Base-by-base conservation (phyloP, 352 stramenopile species). In the Phytophthora sojae region DNA sequence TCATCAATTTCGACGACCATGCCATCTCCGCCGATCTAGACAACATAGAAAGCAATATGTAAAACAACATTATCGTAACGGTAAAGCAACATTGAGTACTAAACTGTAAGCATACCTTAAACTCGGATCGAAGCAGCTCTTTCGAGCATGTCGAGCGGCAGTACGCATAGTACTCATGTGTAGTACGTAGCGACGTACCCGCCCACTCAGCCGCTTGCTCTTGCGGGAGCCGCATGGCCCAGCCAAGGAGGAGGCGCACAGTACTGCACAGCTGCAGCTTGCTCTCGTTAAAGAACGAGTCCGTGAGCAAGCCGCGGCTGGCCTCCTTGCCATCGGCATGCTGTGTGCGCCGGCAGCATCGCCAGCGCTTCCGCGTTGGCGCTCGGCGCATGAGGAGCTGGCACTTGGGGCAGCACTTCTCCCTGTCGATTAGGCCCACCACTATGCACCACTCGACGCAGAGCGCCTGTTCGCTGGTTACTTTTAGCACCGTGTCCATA, bases 111-210 rank as follows among this genome's bases (percentile, higher is more conserved):
- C 25, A 29, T 29, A 29, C 25, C 25, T 29, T 29, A 29, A 29
- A 29, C 25, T 4, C 25, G 4, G 30, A 17, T 21, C 44, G 44
- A 8, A 59, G 32, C 5, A 59, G 53, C 6, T 63, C 26, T 8
- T 63, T 63, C 3, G 57, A 63, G 44, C 42, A 63, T 7, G 57
- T 63, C 2, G 57, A 25, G 7, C 42, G 57, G 17, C 57, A 63
- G 44, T 30, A 63, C 2, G 14, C 39, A 26, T 35, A 63, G 7
- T 12, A 61, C 6, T 57, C 11, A 3, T 51, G 29, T 17, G 19
- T n/a, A 19, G 29, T 51, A 14, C 11, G 17, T 30, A 29, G 7
- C 4, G 2, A 51, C 3, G 14, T 30, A 15, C 9, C 57, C 2
- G 57, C 29, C 30, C 57, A 14, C 57, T 50, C 47, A 4, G 29